Base-by-base conservation (phyloP, 352 stramenopile species). In the Globisporangium barbulae region DNA sequence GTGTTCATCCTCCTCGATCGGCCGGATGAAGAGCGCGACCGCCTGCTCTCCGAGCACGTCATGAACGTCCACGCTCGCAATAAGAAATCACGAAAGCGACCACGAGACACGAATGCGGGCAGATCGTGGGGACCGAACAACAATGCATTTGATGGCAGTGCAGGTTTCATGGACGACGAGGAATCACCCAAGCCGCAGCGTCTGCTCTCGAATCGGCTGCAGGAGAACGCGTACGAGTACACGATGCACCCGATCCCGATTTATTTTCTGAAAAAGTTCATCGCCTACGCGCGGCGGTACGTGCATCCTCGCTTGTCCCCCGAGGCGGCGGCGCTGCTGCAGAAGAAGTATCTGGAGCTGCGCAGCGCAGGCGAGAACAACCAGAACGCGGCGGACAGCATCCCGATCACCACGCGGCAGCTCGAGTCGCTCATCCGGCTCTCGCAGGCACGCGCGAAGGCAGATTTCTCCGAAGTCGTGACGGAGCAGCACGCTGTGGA, bases 1-100 rank as follows among this genome's bases (percentile, higher is more conserved):
- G 88, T 99, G 1, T 99, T 98, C 67, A 97, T 99, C 63, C 64
- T 99, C 19, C 70, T 98, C 25, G 97, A 99, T 69, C 75, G 86
- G 22, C 90, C 94, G 0, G 90, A 99, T 73, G 83, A 94, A 64
- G 83, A 97, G 55, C 83, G 90, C 49, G 97, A 99, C 79, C 81
- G 85, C 25, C 63, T 97, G 42, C 79, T 99, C 21, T 98, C 96
- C 9, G 90, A 93, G 53, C 97, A 99, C 67, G 97, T 99, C 52
- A 98, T 99, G 88, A 91, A 92, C 63, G 75, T 89, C 33, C 91
- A 98, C 61, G 63, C 67, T 4, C 69, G 63, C 13, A 62, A 63
- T 0, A 80, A 76, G 49, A 70, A 62, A 0, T 37, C 41, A 31
- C 72, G 75, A 21, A 83, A 85, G 49, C 70, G 74, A 5, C 59